Base-by-base conservation (phyloP, 176 grass and related monocot genomes). In the Aegilops speltoides region DNA sequence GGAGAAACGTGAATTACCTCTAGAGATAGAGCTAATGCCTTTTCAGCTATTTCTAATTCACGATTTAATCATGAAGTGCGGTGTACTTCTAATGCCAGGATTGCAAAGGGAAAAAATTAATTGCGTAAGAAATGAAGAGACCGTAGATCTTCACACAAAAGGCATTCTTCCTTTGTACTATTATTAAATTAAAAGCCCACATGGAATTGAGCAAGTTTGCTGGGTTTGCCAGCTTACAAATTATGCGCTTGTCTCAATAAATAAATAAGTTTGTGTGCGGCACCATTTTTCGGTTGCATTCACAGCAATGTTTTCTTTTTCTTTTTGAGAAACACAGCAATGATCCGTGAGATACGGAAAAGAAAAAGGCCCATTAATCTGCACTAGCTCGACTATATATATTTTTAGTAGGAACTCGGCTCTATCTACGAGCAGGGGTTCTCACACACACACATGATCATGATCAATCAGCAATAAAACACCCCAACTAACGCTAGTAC, bases 401-500 rank as follows among this genome's bases (percentile, higher is more conserved):
- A 2, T 41, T 41, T 41, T 41, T 41, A 41, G 40, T 10, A 41
- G 40, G 40, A 41, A 46, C 43, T 43, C 43, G 12, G 1, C 43
- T 48, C 46, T 54, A 54, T 46, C 50, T 75, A 76, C 24, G 73
- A 52, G 43, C 73, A 72, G 29, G 66, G 66, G 16, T 22, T 69
- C 7, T 20, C 43, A 46, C 67, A 22, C 43, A 46, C 67, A 22
- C 15, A 19, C 25, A 36, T 13, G 40, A 25, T 73, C 33, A 52
- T 70, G 38, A 40, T 37, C 36, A 37, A 37, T 37, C 33, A 45
- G 7, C 15, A 76, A 31, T 7, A 74, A 70, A 28, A 17, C 83
- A 13, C 60, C 75, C 22, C 73, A 68, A 91, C 89, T 33, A 91
- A 85, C 76, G 61, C 82, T 61, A 17, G 56, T 54, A 84, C 69